These are phyloP conservation scores for Mytilinidion resinicola DNA, from an alignment of 495 filamentous ascomycete genomes.

Conservation along the genomic window DNA sequence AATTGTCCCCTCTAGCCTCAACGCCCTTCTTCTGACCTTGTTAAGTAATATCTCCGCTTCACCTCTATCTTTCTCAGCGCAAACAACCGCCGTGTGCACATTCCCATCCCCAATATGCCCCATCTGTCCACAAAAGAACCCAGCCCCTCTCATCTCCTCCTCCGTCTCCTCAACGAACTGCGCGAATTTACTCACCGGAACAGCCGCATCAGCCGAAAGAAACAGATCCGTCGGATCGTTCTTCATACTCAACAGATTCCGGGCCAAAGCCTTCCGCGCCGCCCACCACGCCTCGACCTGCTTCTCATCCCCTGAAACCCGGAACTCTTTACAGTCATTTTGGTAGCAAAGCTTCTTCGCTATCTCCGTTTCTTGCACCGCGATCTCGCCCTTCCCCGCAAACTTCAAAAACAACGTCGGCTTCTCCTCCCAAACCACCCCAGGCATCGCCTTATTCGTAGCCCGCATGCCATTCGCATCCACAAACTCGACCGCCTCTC, in stretches of 20 bases:
- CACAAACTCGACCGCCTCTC: constrained; percentile 83
- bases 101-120: constrained; percentile 70
- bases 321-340: constrained; percentile 19
- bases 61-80: not conserved
- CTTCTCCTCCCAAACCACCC: constrained; percentile 59
- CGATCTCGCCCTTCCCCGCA: too few species aligned
- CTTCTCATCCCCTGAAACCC: constrained; percentile 46
- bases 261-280: constrained; percentile 77
- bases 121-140: constrained; percentile 65
- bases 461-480: constrained; percentile 87
- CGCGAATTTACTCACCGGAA: constrained; percentile 64
- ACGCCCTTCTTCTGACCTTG: constrained; percentile 60
- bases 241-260: constrained; percentile 54
- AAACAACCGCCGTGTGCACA: constrained; percentile 16
- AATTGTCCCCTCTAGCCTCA: constrained; percentile 74
- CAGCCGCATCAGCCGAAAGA: constrained; percentile 76
- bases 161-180: constrained; percentile 73
- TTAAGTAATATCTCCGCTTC: constrained; percentile 57
- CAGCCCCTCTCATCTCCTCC: constrained; percentile 55
- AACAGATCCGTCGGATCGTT: constrained; percentile 53
- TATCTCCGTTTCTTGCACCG: too few species aligned
- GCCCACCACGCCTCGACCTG: constrained; percentile 79
- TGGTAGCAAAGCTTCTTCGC: too few species aligned
- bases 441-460: constrained; percentile 60
- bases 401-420: constrained; percentile 56